Conservation (phyloP, 495 filamentous ascomycete genomes). For the Terfezia boudieri region DNA sequence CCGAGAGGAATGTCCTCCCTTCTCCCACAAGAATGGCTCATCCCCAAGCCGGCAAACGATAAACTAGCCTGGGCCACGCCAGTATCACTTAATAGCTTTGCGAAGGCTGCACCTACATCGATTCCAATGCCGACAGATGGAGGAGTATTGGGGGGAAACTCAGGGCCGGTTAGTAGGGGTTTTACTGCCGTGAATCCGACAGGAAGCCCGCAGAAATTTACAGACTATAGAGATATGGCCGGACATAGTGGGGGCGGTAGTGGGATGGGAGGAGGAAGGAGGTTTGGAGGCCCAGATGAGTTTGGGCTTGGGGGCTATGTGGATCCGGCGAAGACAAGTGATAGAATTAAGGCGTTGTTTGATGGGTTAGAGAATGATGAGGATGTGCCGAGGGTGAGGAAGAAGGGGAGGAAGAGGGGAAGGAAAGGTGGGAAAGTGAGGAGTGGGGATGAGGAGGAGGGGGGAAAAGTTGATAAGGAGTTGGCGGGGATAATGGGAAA, state of each 20-base stretch:
- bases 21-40: neutral
- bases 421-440: constrained; percentile 33
- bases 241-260: neutral
- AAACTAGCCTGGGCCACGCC: neutral
- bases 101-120: neutral
- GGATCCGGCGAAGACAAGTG: constrained; percentile 15
- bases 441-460: neutral
- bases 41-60: neutral
- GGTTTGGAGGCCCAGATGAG: too few relatives aligned
- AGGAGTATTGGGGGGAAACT: neutral
- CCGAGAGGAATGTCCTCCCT: neutral
- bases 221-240: neutral
- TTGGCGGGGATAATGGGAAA: constrained; percentile 47
- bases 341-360: constrained; percentile 16
- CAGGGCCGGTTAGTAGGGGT: constrained; percentile 7
- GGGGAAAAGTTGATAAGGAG: constrained; percentile 34
- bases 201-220: constrained; percentile 1
- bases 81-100: neutral
- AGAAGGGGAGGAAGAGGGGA: constrained; percentile 17
- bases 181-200: constrained; percentile 5
- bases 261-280: neutral
- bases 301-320: constrained; percentile 4
- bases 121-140: too few relatives aligned
- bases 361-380: constrained; percentile 18
- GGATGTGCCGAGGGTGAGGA: constrained; percentile 30